Percentiles rank a stretch among this genome's conserved stretches.
phyloP scores from a whole-genome alignment of 1,284 basidiomycete species.

The Cerioporus squamosus region DNA sequence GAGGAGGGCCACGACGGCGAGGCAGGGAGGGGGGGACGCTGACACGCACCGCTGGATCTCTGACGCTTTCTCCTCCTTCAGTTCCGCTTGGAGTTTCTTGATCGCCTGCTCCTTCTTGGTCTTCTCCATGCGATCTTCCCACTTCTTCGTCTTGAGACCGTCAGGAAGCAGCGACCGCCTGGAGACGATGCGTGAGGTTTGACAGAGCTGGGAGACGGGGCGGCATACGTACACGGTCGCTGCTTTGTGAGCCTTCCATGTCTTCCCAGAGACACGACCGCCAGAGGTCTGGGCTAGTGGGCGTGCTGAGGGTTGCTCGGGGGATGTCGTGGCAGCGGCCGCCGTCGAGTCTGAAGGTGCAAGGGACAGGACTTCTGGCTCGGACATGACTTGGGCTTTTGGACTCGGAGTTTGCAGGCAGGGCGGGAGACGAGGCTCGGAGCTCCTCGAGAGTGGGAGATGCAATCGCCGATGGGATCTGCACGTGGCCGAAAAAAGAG shows the following conservation, averaged over 20 bases:
- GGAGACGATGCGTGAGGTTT: slow-evolving; percentile 2
- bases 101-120: slow-evolving; percentile 66
- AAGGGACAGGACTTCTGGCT: neutral
- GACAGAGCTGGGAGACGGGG: slow-evolving; percentile 6
- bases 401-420: neutral
- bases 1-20: too few species aligned
- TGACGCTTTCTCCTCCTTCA: slow-evolving; percentile 75
- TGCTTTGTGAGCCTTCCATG: slow-evolving; percentile 43
- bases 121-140: slow-evolving; percentile 71
- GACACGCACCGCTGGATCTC: slow-evolving; percentile 65
- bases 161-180: slow-evolving; percentile 73
- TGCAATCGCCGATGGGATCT: slow-evolving; percentile 10
- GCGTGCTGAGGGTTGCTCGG: neutral
- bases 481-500: slow-evolving; percentile 9
- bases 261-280: slow-evolving; percentile 23
- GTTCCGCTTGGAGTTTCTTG: slow-evolving; percentile 71
- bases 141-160: slow-evolving; percentile 67
- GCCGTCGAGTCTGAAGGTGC: neutral
- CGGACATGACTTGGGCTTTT: slow-evolving; percentile 13
- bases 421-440: neutral
- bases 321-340: neutral
- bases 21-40: neutral
- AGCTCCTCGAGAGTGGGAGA: slow-evolving; percentile 5
- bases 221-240: slow-evolving; percentile 59
- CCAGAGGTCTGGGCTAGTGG: slow-evolving; percentile 14